Percentiles rank a stretch among this genome's conserved stretches.
Conservation (phyloP, 208 protist genomes). For the Acanthamoeba castellanii region DNA sequence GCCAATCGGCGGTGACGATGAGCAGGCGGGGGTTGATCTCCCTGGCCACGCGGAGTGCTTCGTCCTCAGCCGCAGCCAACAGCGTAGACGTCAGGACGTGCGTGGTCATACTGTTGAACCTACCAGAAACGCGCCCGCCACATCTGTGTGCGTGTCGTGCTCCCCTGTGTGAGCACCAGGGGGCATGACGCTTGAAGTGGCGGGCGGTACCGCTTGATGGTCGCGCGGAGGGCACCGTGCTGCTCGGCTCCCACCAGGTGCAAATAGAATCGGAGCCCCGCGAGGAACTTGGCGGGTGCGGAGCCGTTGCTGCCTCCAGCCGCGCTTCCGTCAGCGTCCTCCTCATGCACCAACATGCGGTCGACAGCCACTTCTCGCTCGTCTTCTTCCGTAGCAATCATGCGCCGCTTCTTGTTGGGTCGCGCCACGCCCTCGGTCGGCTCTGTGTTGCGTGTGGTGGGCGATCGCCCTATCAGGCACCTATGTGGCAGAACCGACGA, state of each 20-base stretch:
- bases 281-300: neutral
- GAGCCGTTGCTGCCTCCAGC: neutral
- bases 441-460: too few species aligned
- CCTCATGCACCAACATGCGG: neutral
- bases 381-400: neutral
- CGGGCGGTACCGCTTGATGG: conserved; percentile 12
- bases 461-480: too few species aligned
- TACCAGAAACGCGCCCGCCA: neutral
- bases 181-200: neutral
- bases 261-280: neutral
- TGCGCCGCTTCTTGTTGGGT: conserved; percentile 4
- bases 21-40: conserved; percentile 6
- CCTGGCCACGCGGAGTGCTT: neutral
- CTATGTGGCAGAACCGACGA: too few species aligned
- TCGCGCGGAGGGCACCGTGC: neutral
- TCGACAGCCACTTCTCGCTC: neutral
- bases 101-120: neutral
- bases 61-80: neutral
- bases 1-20: neutral
- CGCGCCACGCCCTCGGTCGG: neutral
- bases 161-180: too few species aligned
- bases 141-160: neutral
- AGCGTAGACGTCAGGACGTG: neutral
- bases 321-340: neutral
- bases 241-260: neutral